A percentile compares a stretch with the other conserved stretches of the same genome.
These are phyloP conservation scores for Lentinula raphanica DNA, from an alignment of 768 basidiomycete species.

Conservation along the genomic window DNA sequence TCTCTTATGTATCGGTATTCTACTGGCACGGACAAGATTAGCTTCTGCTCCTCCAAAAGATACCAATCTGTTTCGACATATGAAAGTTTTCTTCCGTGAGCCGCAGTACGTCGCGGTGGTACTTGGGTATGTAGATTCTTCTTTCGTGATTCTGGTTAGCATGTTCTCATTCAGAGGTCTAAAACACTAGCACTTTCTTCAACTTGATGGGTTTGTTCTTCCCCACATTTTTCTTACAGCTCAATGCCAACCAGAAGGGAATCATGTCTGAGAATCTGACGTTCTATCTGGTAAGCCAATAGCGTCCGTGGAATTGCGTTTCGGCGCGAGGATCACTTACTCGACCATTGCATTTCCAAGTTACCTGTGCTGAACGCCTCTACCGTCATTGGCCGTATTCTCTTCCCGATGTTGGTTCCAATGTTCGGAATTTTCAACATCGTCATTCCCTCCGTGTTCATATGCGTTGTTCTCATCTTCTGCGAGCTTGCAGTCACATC, in stretches of 20 bases:
- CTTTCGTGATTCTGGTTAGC: no score
- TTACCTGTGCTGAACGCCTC: slow-evolving; percentile 51
- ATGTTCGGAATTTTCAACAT: slow-evolving; percentile 40
- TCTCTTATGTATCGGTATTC: not conserved
- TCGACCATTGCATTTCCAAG: slow-evolving; percentile 17
- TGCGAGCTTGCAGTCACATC: slow-evolving; percentile 33
- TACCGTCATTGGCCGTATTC: slow-evolving; percentile 44
- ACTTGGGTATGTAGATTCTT: not conserved
- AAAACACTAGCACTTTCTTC: slow-evolving; percentile 6
- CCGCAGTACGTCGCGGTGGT: not conserved
- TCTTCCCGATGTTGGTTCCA: slow-evolving; percentile 39
- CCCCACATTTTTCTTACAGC: slow-evolving; percentile 34
- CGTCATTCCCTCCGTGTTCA: slow-evolving; percentile 27
- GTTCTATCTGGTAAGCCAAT: slow-evolving; percentile 31
- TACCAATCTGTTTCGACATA: not conserved
- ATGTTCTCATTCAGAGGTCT: no score
- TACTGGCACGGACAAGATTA: not conserved
- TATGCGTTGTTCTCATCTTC: slow-evolving; percentile 32
- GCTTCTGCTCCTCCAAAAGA: not conserved
- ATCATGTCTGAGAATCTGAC: slow-evolving; percentile 24
- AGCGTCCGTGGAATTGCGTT: not conserved
- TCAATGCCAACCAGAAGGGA: slow-evolving; percentile 27
- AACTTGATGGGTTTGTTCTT: slow-evolving; percentile 20
- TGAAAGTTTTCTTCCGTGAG: slow-evolving; percentile 1
- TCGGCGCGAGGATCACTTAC: no score